These are phyloP conservation scores for Monosporascus ibericus DNA, from an alignment of 2,329 filamentous ascomycete species.

Conservation along the genomic window DNA sequence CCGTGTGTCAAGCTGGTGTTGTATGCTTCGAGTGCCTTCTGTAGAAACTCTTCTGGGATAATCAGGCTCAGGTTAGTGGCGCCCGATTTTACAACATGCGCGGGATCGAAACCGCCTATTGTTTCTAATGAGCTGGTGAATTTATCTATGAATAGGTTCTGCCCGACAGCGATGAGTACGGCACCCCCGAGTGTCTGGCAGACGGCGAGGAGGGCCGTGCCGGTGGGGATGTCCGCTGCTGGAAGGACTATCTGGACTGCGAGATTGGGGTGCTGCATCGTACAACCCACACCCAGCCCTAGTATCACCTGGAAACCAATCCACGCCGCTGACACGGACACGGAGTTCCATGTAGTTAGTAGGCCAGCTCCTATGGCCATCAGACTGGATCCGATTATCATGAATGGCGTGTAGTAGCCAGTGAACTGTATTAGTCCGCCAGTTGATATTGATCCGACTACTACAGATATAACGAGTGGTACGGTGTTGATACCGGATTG, in stretches of 20 bases:
- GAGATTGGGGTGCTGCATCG: not conserved
- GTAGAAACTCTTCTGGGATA: not conserved
- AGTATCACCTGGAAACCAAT: not conserved
- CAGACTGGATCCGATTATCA: conserved; percentile 32
- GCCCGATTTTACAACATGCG: not conserved
- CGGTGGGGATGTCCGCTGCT: not conserved
- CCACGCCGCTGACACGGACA: not conserved
- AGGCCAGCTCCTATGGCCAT: conserved; percentile 34
- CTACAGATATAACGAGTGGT: conserved; percentile 34
- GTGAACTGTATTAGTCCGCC: conserved; percentile 31
- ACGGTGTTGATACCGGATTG: conserved; percentile 37
- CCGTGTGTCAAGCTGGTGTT: not conserved
- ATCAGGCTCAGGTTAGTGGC: not conserved
- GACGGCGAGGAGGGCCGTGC: not conserved
- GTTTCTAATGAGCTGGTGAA: not conserved
- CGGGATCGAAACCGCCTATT: not conserved
- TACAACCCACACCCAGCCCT: not conserved
- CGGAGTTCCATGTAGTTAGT: conserved; percentile 27
- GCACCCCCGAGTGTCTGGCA: not conserved
- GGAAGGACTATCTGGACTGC: not conserved
- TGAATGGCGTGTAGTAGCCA: conserved; percentile 40
- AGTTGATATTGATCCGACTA: conserved; percentile 33
- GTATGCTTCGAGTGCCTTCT: not conserved
- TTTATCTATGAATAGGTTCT: not conserved
- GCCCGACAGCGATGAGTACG: not conserved